Percentiles rank a stretch among this genome's conserved stretches.
Evolutionary conservation across 257 asterid species (phyloP).

Genomic region (Solanum chmielewskii): DNA sequence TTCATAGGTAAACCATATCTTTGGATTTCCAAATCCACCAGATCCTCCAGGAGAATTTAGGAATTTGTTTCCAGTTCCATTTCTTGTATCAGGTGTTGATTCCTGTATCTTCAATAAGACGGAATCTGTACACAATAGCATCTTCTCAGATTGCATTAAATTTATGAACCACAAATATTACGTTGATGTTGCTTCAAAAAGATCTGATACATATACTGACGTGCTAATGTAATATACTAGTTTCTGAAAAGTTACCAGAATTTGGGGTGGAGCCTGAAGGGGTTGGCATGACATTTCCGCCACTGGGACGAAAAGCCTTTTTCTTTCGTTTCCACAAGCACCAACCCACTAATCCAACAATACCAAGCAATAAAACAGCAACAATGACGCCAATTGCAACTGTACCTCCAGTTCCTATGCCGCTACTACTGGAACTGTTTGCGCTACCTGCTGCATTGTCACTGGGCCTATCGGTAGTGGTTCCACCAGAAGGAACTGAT

Average conservation of each 20-base stretch:
- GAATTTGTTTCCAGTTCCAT: conserved; percentile 24
- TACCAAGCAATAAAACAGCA: conserved; percentile 37
- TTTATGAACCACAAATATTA: not conserved
- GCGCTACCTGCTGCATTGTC: conserved; percentile 24
- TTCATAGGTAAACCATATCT: conserved; percentile 60
- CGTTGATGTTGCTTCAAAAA: not conserved
- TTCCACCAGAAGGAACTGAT: conserved; percentile 27
- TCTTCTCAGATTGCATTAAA: not conserved
- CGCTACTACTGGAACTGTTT: conserved; percentile 20
- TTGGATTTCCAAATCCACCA: conserved; percentile 64
- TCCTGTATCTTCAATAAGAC: conserved; percentile 39
- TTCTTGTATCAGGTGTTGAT: conserved; percentile 25
- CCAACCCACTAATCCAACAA: conserved; percentile 40
- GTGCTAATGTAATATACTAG: not conserved
- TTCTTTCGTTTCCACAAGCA: conserved; percentile 56
- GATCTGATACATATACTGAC: not conserved
- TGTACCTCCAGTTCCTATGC: conserved; percentile 40
- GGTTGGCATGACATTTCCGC: conserved; percentile 53
- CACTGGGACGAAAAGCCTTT: conserved; percentile 34
- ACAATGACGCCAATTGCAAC: conserved; percentile 29
- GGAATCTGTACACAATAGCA: conserved; percentile 41
- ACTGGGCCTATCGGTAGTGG: conserved; percentile 13
- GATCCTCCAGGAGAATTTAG: conserved; percentile 35
- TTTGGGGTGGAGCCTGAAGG: conserved; percentile 31
- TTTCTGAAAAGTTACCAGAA: conserved; percentile 37